phyloP scores from a whole-genome alignment of 179 eudicot species.

The Drosera spatulata region DNA sequence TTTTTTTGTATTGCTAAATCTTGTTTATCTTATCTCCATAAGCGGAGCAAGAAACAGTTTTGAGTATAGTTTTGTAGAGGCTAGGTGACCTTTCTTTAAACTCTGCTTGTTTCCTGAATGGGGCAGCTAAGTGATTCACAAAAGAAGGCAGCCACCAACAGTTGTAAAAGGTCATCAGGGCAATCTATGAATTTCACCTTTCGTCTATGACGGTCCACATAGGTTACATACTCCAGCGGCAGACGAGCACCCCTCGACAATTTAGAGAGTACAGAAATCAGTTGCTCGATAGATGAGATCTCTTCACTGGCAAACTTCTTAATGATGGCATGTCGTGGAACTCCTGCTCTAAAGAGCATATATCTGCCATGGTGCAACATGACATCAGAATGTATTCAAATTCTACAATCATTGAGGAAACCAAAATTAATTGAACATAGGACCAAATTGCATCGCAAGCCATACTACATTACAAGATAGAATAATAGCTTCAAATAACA shows the following conservation, averaged over 20 bases:
- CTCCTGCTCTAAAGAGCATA: slow-evolving; percentile 90
- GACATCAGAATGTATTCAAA: too few species aligned
- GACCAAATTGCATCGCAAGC: too few species aligned
- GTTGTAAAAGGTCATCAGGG: background rate
- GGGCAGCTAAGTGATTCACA: background rate
- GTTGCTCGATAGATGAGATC: slow-evolving; percentile 55
- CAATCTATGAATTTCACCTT: slow-evolving; percentile 43
- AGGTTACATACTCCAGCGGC: slow-evolving; percentile 79
- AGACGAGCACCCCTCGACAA: slow-evolving; percentile 77
- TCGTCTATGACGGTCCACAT: slow-evolving; percentile 70
- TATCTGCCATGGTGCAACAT: slow-evolving; percentile 33
- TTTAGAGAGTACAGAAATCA: slow-evolving; percentile 58
- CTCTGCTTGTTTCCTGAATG: background rate
- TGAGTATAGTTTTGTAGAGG: too few species aligned
- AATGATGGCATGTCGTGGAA: slow-evolving; percentile 94
- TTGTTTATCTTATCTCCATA: background rate
- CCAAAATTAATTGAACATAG: background rate
- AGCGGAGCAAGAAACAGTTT: too few species aligned
- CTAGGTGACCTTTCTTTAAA: background rate
- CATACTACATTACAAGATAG: background rate
- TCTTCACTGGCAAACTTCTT: slow-evolving; percentile 85
- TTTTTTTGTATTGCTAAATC: background rate
- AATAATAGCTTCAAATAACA: background rate
- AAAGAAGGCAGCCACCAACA: background rate
- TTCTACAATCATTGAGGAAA: background rate